Evolutionary conservation across 2,329 filamentous ascomycete genomes (phyloP).

Genomic region (Pyrenophora seminiperda): DNA sequence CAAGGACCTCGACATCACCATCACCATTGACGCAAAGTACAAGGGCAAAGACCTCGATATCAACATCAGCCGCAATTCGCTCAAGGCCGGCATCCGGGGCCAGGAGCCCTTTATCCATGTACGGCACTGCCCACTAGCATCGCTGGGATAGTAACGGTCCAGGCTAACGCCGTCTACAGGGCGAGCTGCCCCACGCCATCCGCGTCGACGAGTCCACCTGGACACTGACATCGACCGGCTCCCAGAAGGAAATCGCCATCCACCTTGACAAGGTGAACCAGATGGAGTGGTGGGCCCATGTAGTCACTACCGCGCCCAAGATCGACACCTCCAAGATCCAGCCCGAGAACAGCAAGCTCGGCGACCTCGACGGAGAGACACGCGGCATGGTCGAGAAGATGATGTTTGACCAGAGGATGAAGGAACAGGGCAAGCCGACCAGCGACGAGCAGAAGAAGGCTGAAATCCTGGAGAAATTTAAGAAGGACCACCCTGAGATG

Average conservation of each 20-base stretch:
- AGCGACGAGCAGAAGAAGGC: slow-evolving; percentile 96
- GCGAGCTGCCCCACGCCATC: slow-evolving; percentile 80
- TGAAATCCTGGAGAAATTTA: slow-evolving; percentile 89
- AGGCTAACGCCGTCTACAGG: slow-evolving; percentile 57
- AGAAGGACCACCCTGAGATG: slow-evolving; percentile 77
- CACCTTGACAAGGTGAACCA: slow-evolving; percentile 96
- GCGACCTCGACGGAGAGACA: slow-evolving; percentile 93
- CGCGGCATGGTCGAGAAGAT: slow-evolving; percentile 99
- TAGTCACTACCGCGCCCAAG: slow-evolving; percentile 81
- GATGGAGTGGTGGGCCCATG: slow-evolving; percentile 98
- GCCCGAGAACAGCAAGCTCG: slow-evolving; percentile 88
- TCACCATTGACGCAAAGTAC: slow-evolving; percentile 78
- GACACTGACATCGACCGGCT: slow-evolving; percentile 76
- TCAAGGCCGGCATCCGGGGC: slow-evolving; percentile 85
- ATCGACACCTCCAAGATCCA: slow-evolving; percentile 96
- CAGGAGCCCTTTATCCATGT: slow-evolving; percentile 84
- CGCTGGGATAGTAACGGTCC: background rate
- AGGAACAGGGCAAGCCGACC: slow-evolving; percentile 85
- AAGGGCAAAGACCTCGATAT: slow-evolving; percentile 85
- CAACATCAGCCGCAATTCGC: slow-evolving; percentile 76
- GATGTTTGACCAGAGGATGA: slow-evolving; percentile 99
- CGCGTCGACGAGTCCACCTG: slow-evolving; percentile 88
- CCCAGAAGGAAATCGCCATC: slow-evolving; percentile 76
- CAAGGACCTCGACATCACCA: slow-evolving; percentile 78
- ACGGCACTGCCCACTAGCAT: slow-evolving; percentile 30